phyloP scores from a whole-genome alignment of 2,329 filamentous ascomycete species.

The Colletotrichum cereale region DNA sequence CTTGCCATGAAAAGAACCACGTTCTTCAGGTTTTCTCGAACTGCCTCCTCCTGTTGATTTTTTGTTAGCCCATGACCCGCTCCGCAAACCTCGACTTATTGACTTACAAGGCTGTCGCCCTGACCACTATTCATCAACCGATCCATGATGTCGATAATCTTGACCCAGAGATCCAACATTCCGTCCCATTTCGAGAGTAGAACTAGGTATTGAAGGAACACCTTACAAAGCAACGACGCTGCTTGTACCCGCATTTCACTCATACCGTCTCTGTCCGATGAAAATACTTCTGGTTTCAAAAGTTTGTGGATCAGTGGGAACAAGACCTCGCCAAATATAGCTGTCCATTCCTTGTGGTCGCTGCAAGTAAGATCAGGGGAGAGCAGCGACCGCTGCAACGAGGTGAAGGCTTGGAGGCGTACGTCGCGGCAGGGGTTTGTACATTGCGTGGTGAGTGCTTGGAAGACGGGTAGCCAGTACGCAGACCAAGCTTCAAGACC shows the following conservation, averaged over 20 bases:
- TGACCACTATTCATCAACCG: constrained; percentile 96
- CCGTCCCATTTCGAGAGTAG: constrained; percentile 87
- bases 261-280: constrained; percentile 92
- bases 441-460: constrained; percentile 88
- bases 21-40: constrained; percentile 95
- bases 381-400: constrained; percentile 86
- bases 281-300: constrained; percentile 94
- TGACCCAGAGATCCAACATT: constrained; percentile 91
- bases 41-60: constrained; percentile 83
- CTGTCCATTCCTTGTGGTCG: constrained; percentile 91
- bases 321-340: constrained; percentile 93
- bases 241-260: constrained; percentile 93
- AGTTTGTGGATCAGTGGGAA: constrained; percentile 91
- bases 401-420: constrained; percentile 87
- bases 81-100: constrained; percentile 5
- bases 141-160: constrained; percentile 94
- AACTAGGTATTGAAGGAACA: constrained; percentile 94
- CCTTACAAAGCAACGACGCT: constrained; percentile 91
- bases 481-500: constrained; percentile 85
- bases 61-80: constrained; percentile 8
- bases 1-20: constrained; percentile 95
- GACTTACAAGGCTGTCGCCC: constrained; percentile 84
- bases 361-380: constrained; percentile 86
- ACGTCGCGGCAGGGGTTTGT: constrained; percentile 95
- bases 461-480: constrained; percentile 97